Evolutionary conservation across 768 basidiomycete species (phyloP).

Genomic region (Leccinum imitatum): DNA sequence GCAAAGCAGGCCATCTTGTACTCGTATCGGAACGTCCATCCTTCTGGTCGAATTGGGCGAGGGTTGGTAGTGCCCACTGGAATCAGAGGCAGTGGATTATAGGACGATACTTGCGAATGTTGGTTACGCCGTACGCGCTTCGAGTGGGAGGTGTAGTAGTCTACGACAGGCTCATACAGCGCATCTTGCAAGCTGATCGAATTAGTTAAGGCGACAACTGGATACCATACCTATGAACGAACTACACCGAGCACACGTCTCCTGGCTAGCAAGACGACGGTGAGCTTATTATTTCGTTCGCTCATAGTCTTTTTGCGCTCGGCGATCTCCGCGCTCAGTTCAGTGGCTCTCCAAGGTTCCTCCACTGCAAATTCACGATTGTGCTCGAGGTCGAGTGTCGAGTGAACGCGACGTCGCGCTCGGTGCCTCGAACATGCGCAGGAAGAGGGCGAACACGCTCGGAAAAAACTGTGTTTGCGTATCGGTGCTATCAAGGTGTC

Average conservation of each 20-base stretch:
- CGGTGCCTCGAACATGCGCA: constrained; percentile 74
- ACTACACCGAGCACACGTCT: constrained; percentile 78
- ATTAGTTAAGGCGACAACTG: constrained; percentile 1
- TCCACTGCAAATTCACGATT: constrained; percentile 61
- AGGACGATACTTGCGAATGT: no score
- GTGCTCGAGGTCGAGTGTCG: constrained; percentile 52
- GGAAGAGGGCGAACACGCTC: constrained; percentile 89
- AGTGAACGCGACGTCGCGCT: constrained; percentile 45
- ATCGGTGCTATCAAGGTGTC: constrained; percentile 98
- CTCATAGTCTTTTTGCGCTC: no score
- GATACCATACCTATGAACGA: constrained; percentile 59
- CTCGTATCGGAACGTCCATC: no score
- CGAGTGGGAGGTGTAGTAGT: constrained; percentile 49
- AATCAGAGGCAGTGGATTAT: no score
- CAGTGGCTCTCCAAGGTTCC: constrained; percentile 70
- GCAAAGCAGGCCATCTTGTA: no score
- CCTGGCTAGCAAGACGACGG: constrained; percentile 90
- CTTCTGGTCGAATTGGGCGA: no score
- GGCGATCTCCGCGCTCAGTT: constrained; percentile 51
- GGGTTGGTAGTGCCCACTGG: no score
- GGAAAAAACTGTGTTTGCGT: constrained; percentile 91
- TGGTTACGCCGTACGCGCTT: constrained; percentile 59
- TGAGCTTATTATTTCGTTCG: constrained; percentile 82
- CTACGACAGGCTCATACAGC: constrained; percentile 61
- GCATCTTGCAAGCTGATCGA: constrained; percentile 76